These are phyloP conservation scores for Cymbopogon citratus DNA, from an alignment of 176 grass and related monocot species.

Conservation along the genomic window DNA sequence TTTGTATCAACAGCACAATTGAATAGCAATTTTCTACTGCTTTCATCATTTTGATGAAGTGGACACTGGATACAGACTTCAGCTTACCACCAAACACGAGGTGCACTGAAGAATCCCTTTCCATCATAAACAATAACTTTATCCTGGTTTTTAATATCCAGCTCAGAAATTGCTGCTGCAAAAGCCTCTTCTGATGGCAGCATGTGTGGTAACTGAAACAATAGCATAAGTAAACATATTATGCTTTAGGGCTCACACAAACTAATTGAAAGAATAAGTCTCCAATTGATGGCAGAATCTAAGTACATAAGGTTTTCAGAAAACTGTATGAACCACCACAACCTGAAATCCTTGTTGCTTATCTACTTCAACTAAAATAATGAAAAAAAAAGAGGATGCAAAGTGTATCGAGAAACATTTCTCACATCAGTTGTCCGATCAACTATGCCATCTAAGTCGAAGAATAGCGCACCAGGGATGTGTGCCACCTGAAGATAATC, in stretches of 20 bases:
- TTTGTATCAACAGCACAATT: background rate
- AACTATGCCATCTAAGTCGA: conserved; percentile 71
- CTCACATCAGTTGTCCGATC: conserved; percentile 65
- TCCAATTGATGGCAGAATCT: background rate
- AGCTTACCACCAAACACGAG: conserved; percentile 92
- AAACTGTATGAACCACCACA: background rate
- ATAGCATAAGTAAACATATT: background rate
- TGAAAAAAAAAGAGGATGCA: background rate
- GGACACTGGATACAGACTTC: background rate
- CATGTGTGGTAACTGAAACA: conserved; percentile 87
- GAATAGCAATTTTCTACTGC: background rate
- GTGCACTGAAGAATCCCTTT: conserved; percentile 75
- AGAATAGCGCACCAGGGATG: conserved; percentile 73
- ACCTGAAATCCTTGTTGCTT: background rate
- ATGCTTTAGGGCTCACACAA: background rate
- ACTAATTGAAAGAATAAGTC: background rate
- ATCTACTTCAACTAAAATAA: conserved; percentile 14
- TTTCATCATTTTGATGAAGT: background rate
- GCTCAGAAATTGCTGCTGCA: conserved; percentile 60
- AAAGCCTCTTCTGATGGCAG: conserved; percentile 80
- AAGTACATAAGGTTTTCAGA: background rate
- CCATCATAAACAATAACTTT: conserved; percentile 83
- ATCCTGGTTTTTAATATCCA: conserved; percentile 69
- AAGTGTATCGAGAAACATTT: conserved; percentile 7
- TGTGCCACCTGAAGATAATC: conserved; percentile 51